Percentiles rank a stretch among this genome's conserved stretches.
phyloP scores from a whole-genome alignment of 331 rosid genomes.

The Prunus yedoensis region DNA sequence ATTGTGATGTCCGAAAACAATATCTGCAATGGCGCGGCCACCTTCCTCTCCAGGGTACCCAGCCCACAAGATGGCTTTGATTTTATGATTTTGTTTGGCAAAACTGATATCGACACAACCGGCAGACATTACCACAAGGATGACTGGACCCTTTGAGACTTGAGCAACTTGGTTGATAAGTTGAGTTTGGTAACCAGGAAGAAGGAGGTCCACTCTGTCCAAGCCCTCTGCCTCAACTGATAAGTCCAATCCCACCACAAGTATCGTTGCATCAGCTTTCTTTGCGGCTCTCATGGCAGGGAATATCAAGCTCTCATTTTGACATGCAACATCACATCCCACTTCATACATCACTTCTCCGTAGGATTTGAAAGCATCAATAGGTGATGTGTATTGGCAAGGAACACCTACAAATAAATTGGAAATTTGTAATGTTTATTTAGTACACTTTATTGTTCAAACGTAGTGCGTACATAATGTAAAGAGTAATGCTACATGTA shows the following conservation, averaged over 20 bases:
- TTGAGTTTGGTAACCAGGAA: constrained; percentile 22
- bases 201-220: constrained; percentile 18
- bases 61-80: constrained; percentile 24
- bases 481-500: no score
- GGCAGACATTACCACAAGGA: constrained; percentile 16
- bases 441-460: no score
- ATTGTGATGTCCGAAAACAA: constrained; percentile 27
- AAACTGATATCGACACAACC: constrained; percentile 16
- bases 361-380: background rate
- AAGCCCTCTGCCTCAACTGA: constrained; percentile 21
- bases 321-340: constrained; percentile 19
- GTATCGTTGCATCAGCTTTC: constrained; percentile 15
- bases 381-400: constrained; percentile 11
- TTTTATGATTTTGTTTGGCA: constrained; percentile 15
- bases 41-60: constrained; percentile 32
- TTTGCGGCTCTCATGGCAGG: constrained; percentile 10
- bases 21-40: constrained; percentile 29
- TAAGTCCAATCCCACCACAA: background rate
- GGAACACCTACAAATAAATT: constrained; percentile 11
- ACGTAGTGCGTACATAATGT: no score
- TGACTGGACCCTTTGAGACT: constrained; percentile 16
- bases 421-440: background rate
- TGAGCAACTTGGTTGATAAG: constrained; percentile 19
- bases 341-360: constrained; percentile 10
- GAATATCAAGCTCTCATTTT: background rate